A percentile compares a stretch with the other conserved stretches of the same genome.
Evolutionary conservation across 306 rosid genomes (phyloP).

Genomic region (Vachellia collinsii): DNA sequence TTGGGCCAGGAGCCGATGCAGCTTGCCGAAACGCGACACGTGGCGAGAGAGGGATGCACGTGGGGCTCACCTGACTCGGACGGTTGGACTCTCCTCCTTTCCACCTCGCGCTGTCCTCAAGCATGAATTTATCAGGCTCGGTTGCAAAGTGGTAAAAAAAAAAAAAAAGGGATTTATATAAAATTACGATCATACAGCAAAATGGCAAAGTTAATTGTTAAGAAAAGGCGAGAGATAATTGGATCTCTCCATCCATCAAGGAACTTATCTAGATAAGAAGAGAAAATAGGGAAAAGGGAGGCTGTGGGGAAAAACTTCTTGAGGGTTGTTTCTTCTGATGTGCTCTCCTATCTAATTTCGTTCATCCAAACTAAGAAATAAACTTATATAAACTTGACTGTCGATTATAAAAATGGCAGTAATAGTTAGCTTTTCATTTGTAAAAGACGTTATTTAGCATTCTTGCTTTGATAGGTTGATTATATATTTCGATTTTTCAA

Average conservation of each 20-base stretch:
- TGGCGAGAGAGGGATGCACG: conserved; percentile 9
- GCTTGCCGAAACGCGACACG: background rate
- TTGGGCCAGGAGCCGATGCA: background rate
- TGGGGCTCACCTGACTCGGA: conserved; percentile 11
- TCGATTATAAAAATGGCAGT: no score
- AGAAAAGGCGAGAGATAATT: background rate
- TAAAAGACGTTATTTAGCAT: no score
- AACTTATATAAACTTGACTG: no score
- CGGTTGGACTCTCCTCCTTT: background rate
- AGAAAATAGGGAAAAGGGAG: background rate
- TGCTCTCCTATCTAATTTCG: background rate
- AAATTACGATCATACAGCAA: background rate
- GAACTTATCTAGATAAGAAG: background rate
- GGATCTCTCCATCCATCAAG: background rate
- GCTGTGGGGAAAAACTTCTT: background rate
- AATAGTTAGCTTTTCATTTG: no score
- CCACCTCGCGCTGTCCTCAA: background rate
- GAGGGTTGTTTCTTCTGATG: background rate
- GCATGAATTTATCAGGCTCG: background rate
- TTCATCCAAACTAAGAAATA: no score
- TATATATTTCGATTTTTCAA: no score
- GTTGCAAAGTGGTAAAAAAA: background rate
- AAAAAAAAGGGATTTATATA: background rate
- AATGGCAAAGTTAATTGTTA: background rate
- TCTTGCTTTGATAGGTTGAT: no score